Evolutionary conservation across 306 rosid species (phyloP).

Genomic region (Benincasa hispida): DNA sequence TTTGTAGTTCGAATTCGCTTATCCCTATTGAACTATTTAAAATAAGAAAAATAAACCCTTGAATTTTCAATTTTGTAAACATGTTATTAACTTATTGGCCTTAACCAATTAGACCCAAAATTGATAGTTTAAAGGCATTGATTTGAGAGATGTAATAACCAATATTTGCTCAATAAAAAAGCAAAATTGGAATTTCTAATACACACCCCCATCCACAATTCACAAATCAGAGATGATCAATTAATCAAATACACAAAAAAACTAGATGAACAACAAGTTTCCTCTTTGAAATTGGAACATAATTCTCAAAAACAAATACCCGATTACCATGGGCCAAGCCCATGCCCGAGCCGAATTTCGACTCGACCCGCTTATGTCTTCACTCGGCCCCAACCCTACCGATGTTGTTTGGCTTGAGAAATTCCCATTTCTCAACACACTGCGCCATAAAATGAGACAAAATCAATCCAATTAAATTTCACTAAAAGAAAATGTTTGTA

Average conservation of each 20-base stretch:
- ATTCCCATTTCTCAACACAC: slow-evolving; percentile 44
- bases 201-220: not conserved
- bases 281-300: not conserved
- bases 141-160: not conserved
- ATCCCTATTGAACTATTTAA: too few species aligned
- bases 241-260: not conserved
- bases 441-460: slow-evolving; percentile 21
- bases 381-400: slow-evolving; percentile 41
- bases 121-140: too few species aligned
- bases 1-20: too few species aligned
- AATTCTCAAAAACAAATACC: slow-evolving; percentile 21
- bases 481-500: not conserved
- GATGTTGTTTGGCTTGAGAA: slow-evolving; percentile 30
- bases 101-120: too few species aligned
- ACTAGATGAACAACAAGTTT: not conserved
- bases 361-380: slow-evolving; percentile 33
- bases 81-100: too few species aligned
- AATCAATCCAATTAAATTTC: not conserved
- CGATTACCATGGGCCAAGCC: slow-evolving; percentile 32
- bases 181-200: not conserved
- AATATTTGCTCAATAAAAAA: not conserved
- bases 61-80: too few species aligned
- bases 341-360: slow-evolving; percentile 14
- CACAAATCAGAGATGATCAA: not conserved
- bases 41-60: too few species aligned